Evolutionary conservation across 192 early-diverging fungal genomes (phyloP), one percentile per base, ranked within the genome.

Genomic region (Chytriomyces sp.): DNA sequence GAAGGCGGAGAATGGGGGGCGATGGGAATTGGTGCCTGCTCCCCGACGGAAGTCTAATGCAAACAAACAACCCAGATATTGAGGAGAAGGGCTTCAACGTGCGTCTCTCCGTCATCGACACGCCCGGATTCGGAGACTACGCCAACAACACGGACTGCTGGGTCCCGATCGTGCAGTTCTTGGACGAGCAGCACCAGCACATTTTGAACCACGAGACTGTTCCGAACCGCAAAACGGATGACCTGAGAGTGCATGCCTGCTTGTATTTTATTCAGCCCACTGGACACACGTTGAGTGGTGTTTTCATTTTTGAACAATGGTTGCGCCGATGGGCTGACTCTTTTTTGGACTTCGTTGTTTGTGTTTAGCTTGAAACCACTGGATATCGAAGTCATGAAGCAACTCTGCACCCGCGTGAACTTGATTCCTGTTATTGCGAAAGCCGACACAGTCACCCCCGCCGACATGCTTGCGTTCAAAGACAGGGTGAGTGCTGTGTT

Each of bases 1-100:
- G 53, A 57, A 5, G 20, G 53, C 13, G 53, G 53, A 57, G 13
- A 13, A 57, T n/a, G 20, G 50, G 8, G 50, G 20, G 2, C 53
- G 20, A 20, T 20, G 11, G 11, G 53, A 57, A 2, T 18, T 57
- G 53, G 11, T 11, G 13, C 53, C 20, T 20, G 20, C 53, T 66
- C n/a, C 60, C 68, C 46, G 11, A 45, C 60, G 50, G 45, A 60
- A 57, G 24, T 24, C 28, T 45, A 67, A 67, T 3, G 16, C 45
- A 0, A 45, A 13, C 9, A 67, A 67, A 46, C n/a, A 49, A 50
- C 71, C 9, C 69, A 84, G 81, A 97, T 78, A 89, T 99, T 23
- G 96, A 99, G 84, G 97, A 99, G 82, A 98, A 99, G 85, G 94
- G 94, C 84, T 99, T 99, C 90, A 94, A 93, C 72, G 96, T 97